Percentiles rank a stretch among this genome's conserved stretches.
Conservation (phyloP, 768 basidiomycete species). For the Boletus sensibilis region DNA sequence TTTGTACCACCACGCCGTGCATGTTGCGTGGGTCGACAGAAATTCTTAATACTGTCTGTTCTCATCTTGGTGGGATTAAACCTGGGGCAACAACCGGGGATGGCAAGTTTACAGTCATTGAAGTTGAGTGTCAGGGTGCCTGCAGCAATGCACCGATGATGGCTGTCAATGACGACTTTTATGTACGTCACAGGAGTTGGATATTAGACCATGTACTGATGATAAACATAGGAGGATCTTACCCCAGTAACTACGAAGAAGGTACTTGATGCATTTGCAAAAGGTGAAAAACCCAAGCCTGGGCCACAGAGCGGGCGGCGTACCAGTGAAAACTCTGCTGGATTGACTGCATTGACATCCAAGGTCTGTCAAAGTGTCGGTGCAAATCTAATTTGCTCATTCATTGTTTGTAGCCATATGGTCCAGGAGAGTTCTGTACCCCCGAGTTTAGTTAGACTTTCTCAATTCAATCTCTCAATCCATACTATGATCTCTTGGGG, state of each 20-base stretch:
- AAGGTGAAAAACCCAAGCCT: conserved; percentile 85
- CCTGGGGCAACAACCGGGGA: conserved; percentile 94
- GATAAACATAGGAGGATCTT: conserved; percentile 67
- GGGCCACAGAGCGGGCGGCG: conserved; percentile 87
- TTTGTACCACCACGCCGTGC: conserved; percentile 99
- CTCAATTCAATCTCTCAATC: neutral
- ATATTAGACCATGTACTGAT: conserved; percentile 7
- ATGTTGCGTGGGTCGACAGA: conserved; percentile 91
- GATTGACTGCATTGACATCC: conserved; percentile 72
- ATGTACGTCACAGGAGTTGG: conserved; percentile 50
- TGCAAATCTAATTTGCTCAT: conserved; percentile 4
- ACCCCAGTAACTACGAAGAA: conserved; percentile 74
- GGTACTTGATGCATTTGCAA: conserved; percentile 74
- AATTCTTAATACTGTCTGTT: conserved; percentile 81
- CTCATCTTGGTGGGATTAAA: conserved; percentile 79
- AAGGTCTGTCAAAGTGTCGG: conserved; percentile 49
- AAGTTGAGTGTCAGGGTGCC: conserved; percentile 98
- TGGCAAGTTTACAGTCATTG: conserved; percentile 94
- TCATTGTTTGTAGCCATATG: conserved; percentile 67
- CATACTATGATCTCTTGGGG: neutral
- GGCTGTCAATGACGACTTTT: conserved; percentile 94
- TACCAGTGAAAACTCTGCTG: conserved; percentile 93
- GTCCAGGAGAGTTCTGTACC: conserved; percentile 85
- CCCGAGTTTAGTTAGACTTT: conserved; percentile 75
- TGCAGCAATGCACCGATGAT: conserved; percentile 99